Evolutionary conservation across 164 flowering plant genomes (phyloP).

Genomic region (Stephania yunnanensis): DNA sequence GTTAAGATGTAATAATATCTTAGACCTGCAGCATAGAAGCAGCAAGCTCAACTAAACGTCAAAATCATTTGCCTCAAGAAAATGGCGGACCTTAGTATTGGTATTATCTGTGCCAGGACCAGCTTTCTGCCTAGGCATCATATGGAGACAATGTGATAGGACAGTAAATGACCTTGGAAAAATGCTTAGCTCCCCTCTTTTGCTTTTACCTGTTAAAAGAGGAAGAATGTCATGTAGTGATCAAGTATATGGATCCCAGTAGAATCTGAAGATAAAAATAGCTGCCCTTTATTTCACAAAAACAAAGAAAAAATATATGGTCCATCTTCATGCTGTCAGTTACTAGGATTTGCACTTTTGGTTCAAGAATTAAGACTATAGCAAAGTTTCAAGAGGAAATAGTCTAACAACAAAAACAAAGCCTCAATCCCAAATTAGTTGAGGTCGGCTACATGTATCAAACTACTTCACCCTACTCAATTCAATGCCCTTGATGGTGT

Average conservation of each 20-base stretch:
- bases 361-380: no score
- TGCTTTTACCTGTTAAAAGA: constrained; percentile 60
- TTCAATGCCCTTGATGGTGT: no score
- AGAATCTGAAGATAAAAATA: background rate
- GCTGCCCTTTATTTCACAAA: background rate
- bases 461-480: no score
- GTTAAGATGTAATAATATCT: constrained; percentile 1
- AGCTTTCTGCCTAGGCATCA: constrained; percentile 85
- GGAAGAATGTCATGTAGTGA: background rate
- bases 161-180: constrained; percentile 66
- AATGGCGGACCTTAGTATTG: constrained; percentile 25
- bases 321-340: background rate
- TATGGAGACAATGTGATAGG: constrained; percentile 85
- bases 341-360: background rate
- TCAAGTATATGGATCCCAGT: background rate
- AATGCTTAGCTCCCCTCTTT: constrained; percentile 86
- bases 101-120: constrained; percentile 40
- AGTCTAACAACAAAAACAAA: no score
- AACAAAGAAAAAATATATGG: background rate
- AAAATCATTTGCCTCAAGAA: background rate
- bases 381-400: no score
- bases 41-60: background rate
- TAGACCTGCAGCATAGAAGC: background rate
- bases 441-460: no score
- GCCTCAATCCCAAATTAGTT: no score